A percentile compares a stretch with the other conserved stretches of the same genome.
These are phyloP conservation scores for Sclerospora graminicola DNA, from an alignment of 352 stramenopile species.

Conservation along the genomic window DNA sequence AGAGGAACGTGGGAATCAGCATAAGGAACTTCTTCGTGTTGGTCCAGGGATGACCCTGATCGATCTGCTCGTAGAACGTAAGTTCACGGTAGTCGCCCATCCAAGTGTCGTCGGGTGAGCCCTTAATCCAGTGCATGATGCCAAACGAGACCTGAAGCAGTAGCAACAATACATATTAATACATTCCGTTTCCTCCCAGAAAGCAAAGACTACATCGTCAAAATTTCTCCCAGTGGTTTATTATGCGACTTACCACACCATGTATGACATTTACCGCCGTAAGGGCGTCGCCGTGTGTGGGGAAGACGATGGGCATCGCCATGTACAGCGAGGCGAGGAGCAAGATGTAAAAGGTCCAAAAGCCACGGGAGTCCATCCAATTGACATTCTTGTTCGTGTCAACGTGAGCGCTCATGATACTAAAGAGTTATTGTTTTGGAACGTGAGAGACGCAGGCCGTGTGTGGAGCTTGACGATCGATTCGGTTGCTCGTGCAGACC, in stretches of 20 bases:
- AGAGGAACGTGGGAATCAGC: constrained; percentile 88
- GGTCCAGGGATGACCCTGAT: constrained; percentile 87
- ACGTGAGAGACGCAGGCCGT: no score
- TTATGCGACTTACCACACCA: constrained; percentile 46
- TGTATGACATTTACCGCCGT: constrained; percentile 83
- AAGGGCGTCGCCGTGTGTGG: constrained; percentile 47
- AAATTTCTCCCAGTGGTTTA: not conserved
- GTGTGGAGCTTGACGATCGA: no score
- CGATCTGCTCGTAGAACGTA: constrained; percentile 94
- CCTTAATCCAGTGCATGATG: constrained; percentile 94
- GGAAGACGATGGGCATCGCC: constrained; percentile 68
- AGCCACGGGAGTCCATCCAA: constrained; percentile 84
- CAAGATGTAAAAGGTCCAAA: constrained; percentile 84
- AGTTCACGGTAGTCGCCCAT: constrained; percentile 91
- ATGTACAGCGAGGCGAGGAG: constrained; percentile 69
- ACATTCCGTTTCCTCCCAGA: constrained; percentile 1
- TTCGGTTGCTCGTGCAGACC: no score
- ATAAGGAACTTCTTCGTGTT: constrained; percentile 91
- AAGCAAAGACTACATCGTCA: not conserved
- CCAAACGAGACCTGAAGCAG: constrained; percentile 75
- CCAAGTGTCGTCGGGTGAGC: constrained; percentile 87
- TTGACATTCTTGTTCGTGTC: constrained; percentile 88
- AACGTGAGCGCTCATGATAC: constrained; percentile 29
- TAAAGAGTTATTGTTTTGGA: no score
- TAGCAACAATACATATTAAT: constrained; percentile 7